phyloP scores from a whole-genome alignment of 768 basidiomycete species.

The Boletus pseudo-olivaceus region DNA sequence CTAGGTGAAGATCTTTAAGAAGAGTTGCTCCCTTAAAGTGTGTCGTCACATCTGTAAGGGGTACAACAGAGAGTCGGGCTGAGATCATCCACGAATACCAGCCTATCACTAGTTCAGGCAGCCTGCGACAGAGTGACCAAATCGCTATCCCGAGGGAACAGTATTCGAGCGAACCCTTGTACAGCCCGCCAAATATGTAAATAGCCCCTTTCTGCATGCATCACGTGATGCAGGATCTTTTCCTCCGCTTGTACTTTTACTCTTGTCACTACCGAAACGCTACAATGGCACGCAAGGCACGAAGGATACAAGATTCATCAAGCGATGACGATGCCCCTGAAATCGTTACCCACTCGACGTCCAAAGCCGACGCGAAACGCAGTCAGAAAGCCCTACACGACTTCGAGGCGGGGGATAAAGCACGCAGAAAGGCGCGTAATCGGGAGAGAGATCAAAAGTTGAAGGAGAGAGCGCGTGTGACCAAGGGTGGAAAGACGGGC shows the following conservation, averaged over 20 bases:
- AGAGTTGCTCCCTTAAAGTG: background rate
- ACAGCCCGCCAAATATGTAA: no score
- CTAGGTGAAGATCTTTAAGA: background rate
- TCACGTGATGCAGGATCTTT: background rate
- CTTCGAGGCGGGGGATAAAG: constrained; percentile 37
- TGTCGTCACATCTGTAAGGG: background rate
- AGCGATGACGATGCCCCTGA: constrained; percentile 50
- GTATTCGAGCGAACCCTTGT: background rate
- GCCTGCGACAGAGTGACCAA: background rate
- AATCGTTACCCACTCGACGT: constrained; percentile 42
- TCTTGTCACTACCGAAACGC: background rate
- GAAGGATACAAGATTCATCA: constrained; percentile 10
- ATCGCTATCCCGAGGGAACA: background rate
- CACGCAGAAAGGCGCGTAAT: constrained; percentile 43
- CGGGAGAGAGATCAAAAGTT: constrained; percentile 45
- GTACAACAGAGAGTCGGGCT: no score
- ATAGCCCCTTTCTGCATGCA: background rate
- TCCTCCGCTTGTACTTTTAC: background rate
- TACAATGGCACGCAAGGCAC: constrained; percentile 21
- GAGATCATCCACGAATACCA: no score
- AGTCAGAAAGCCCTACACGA: constrained; percentile 36
- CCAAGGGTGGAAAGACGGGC: constrained; percentile 4
- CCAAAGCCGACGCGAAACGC: constrained; percentile 41
- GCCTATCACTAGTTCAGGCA: background rate
- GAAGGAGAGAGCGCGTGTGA: constrained; percentile 44